phyloP scores from a whole-genome alignment of 306 rosid species.

The Neltuma alba region DNA sequence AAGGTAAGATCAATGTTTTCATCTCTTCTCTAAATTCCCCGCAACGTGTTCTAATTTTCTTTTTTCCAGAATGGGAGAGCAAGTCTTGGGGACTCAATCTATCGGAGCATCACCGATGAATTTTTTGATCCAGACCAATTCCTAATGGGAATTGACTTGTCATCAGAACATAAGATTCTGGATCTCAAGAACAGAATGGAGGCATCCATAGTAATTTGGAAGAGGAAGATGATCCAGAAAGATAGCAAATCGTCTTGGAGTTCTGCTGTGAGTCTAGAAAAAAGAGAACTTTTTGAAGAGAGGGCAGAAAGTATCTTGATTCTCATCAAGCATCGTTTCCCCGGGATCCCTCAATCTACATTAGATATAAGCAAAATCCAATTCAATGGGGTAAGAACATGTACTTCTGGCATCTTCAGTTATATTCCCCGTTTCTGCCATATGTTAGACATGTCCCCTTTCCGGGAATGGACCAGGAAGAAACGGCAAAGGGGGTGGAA shows the following conservation, averaged over 20 bases:
- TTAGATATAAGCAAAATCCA: constrained; percentile 98
- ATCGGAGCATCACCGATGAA: constrained; percentile 80
- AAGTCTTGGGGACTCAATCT: constrained; percentile 86
- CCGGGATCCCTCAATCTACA: constrained; percentile 90
- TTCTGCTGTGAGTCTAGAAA: constrained; percentile 91
- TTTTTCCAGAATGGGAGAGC: constrained; percentile 85
- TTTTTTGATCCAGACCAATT: constrained; percentile 91
- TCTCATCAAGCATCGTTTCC: constrained; percentile 87
- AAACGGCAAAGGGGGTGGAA: background rate
- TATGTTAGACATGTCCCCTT: background rate
- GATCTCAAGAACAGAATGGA: constrained; percentile 94
- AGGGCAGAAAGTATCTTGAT: constrained; percentile 93
- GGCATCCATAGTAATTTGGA: constrained; percentile 97
- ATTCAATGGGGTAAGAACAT: constrained; percentile 59
- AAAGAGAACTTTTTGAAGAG: constrained; percentile 95
- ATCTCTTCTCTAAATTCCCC: background rate
- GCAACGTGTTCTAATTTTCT: background rate
- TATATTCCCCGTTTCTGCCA: background rate
- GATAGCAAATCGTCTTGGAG: constrained; percentile 95
- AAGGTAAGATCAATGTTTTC: constrained; percentile 57
- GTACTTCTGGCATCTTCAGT: background rate
- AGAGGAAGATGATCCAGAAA: constrained; percentile 93
- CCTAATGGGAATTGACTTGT: constrained; percentile 73
- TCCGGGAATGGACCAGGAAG: background rate
- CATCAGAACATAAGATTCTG: constrained; percentile 89